Evolutionary conservation across 1,284 basidiomycete species (phyloP).

Genomic region (Ganoderma sinense): DNA sequence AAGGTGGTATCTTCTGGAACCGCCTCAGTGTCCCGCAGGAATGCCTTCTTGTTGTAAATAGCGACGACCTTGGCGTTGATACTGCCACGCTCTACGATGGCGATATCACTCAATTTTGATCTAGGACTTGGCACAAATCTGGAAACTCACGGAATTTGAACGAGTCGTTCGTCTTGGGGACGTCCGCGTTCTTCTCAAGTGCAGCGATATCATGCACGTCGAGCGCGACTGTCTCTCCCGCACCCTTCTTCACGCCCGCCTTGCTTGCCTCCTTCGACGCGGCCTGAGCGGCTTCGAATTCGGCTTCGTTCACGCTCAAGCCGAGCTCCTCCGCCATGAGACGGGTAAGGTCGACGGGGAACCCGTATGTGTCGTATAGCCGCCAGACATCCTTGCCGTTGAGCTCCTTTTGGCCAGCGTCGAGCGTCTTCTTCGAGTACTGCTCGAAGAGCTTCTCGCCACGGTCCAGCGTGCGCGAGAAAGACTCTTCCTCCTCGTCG

Average conservation of each 20-base stretch:
- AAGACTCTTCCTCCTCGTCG: constrained; percentile 97
- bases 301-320: constrained; percentile 85
- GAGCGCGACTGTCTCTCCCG: constrained; percentile 80
- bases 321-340: constrained; percentile 98
- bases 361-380: constrained; percentile 98
- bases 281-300: constrained; percentile 91
- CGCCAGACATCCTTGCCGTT: constrained; percentile 96
- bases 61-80: constrained; percentile 83
- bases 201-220: constrained; percentile 96
- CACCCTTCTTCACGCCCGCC: constrained; percentile 75
- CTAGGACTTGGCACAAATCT: not conserved
- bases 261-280: constrained; percentile 94
- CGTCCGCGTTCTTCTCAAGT: constrained; percentile 80
- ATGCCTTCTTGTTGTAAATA: constrained; percentile 87
- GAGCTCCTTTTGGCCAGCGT: constrained; percentile 73
- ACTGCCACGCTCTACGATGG: constrained; percentile 70
- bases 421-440: constrained; percentile 79
- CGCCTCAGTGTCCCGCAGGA: constrained; percentile 72
- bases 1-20: constrained; percentile 75
- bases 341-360: constrained; percentile 96
- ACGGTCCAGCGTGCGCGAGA: constrained; percentile 94
- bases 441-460: constrained; percentile 97
- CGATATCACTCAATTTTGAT: not conserved
- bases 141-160: constrained; percentile 85
- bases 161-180: constrained; percentile 96